A percentile compares a stretch with the other conserved stretches of the same genome.
These are phyloP conservation scores for Claviceps sorghi DNA, from an alignment of 2,329 filamentous ascomycete species.

Conservation along the genomic window DNA sequence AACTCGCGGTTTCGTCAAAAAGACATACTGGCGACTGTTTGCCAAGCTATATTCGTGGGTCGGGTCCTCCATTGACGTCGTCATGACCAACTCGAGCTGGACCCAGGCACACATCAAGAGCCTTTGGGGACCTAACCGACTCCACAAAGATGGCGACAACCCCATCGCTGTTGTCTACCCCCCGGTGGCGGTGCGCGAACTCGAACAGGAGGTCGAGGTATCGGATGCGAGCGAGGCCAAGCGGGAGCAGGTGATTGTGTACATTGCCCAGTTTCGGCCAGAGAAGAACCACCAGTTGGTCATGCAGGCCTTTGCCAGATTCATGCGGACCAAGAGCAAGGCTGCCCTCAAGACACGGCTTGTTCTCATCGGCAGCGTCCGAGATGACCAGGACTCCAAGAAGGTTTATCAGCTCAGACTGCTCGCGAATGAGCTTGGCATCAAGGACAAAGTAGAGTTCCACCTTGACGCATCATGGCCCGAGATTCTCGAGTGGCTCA, in stretches of 20 bases:
- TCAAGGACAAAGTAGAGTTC: slow-evolving; percentile 76
- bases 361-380: slow-evolving; percentile 82
- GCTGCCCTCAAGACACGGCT: slow-evolving; percentile 47
- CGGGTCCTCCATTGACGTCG: slow-evolving; percentile 72
- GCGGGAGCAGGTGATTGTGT: slow-evolving; percentile 63
- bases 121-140: slow-evolving; percentile 56
- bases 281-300: slow-evolving; percentile 94
- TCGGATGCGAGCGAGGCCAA: slow-evolving; percentile 51
- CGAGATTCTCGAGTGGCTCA: slow-evolving; percentile 66
- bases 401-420: slow-evolving; percentile 79
- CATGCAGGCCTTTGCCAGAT: slow-evolving; percentile 67
- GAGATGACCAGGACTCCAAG: slow-evolving; percentile 66
- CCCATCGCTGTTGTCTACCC: slow-evolving; percentile 73
- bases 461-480: slow-evolving; percentile 83
- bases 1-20: slow-evolving; percentile 55
- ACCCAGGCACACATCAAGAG: slow-evolving; percentile 69
- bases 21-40: slow-evolving; percentile 74
- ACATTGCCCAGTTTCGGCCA: slow-evolving; percentile 93
- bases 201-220: slow-evolving; percentile 61
- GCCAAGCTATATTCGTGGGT: slow-evolving; percentile 69
- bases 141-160: slow-evolving; percentile 27
- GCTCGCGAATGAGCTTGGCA: slow-evolving; percentile 69
- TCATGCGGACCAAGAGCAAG: slow-evolving; percentile 41
- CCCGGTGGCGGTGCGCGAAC: slow-evolving; percentile 76
- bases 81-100: slow-evolving; percentile 97